These are phyloP conservation scores for Verticillium dahliae DNA, from an alignment of 2,329 filamentous ascomycete genomes.

Conservation along the genomic window DNA sequence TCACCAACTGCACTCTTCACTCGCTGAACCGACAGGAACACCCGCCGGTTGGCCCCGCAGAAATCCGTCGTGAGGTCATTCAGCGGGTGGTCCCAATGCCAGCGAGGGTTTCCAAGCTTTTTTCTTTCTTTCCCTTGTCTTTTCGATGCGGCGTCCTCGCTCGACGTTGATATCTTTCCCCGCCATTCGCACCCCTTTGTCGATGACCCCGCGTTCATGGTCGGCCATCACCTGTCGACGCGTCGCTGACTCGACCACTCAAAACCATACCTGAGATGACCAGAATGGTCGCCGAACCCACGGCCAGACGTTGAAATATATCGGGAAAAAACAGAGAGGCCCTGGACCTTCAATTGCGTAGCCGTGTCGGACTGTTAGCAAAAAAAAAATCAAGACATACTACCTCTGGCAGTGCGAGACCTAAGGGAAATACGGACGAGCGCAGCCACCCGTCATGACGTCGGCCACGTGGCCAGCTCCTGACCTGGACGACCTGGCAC, in stretches of 20 bases:
- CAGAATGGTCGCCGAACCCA: neutral
- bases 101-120: neutral
- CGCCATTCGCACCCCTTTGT: neutral
- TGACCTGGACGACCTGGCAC: constrained; percentile 9
- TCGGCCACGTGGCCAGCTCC: constrained; percentile 1
- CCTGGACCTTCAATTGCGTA: neutral
- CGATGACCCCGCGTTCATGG: neutral
- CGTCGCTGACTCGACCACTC: neutral
- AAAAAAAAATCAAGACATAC: neutral
- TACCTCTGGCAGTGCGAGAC: neutral
- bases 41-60: neutral
- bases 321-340: neutral
- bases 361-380: neutral
- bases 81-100: neutral
- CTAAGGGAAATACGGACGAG: neutral
- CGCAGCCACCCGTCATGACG: neutral
- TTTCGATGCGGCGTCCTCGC: neutral
- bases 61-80: neutral
- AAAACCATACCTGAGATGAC: neutral
- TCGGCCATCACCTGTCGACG: neutral
- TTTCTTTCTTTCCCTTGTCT: neutral
- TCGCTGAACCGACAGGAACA: neutral
- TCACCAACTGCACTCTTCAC: neutral
- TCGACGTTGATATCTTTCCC: neutral
- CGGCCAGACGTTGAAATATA: neutral